phyloP scores from a whole-genome alignment of 2,329 filamentous ascomycete genomes.

The Massarina eburnea region DNA sequence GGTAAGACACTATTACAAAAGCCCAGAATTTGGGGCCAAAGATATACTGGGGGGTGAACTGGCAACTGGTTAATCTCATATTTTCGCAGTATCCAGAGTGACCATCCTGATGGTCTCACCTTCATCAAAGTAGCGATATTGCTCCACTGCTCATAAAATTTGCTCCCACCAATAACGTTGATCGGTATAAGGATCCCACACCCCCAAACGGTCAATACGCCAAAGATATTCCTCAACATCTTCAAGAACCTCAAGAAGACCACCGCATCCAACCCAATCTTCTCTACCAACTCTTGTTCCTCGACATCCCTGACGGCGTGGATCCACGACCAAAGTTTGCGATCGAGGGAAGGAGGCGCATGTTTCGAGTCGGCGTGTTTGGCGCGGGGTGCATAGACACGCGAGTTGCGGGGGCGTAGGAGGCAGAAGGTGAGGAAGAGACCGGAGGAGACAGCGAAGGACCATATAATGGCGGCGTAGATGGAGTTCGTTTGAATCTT shows the following conservation, averaged over 20 bases:
- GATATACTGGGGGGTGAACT: slow-evolving; percentile 62
- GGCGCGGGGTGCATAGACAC: slow-evolving; percentile 90
- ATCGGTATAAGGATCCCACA: slow-evolving; percentile 78
- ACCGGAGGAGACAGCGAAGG: slow-evolving; percentile 70
- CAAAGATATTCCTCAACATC: slow-evolving; percentile 90
- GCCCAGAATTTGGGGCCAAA: slow-evolving; percentile 57
- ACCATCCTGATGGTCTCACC: neutral
- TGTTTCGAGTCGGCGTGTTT: slow-evolving; percentile 92
- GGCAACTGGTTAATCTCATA: slow-evolving; percentile 15
- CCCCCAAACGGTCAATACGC: slow-evolving; percentile 71
- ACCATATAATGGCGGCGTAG: slow-evolving; percentile 77
- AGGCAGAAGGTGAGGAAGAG: slow-evolving; percentile 84
- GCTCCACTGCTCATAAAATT: slow-evolving; percentile 29
- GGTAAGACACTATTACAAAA: slow-evolving; percentile 59
- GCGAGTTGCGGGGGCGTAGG: slow-evolving; percentile 82
- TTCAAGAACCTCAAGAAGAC: slow-evolving; percentile 83
- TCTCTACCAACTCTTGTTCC: slow-evolving; percentile 75
- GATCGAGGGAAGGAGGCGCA: slow-evolving; percentile 79
- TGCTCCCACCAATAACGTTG: slow-evolving; percentile 57
- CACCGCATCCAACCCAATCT: slow-evolving; percentile 86
- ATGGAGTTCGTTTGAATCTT: slow-evolving; percentile 66
- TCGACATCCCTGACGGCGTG: slow-evolving; percentile 72
- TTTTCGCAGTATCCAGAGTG: neutral
- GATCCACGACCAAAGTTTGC: slow-evolving; percentile 86
- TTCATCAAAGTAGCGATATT: slow-evolving; percentile 41